Conservation (phyloP, 306 rosid genomes). For the Cicer pinnatifidum region DNA sequence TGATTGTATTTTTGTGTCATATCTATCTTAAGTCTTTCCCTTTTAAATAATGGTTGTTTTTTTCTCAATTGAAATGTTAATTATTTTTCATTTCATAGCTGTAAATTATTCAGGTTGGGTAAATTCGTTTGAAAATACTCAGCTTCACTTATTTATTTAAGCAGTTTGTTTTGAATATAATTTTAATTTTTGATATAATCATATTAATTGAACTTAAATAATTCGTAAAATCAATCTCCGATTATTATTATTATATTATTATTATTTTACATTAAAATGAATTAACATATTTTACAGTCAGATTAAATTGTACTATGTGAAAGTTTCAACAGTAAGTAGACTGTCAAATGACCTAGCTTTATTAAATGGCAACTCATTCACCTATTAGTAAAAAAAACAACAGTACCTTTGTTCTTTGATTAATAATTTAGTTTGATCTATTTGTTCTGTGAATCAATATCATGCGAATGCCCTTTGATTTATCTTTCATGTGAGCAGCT, state of each 20-base stretch:
- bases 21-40: background rate
- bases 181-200: background rate
- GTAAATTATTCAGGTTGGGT: background rate
- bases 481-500: conserved; percentile 62
- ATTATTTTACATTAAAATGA: too few relatives aligned
- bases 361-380: background rate
- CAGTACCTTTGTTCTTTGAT: conserved; percentile 12
- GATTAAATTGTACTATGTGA: background rate
- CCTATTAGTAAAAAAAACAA: conserved; percentile 7
- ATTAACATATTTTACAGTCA: background rate
- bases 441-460: conserved; percentile 36
- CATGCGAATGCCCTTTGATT: conserved; percentile 47
- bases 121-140: background rate
- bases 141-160: background rate
- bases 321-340: background rate
- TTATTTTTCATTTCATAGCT: background rate
- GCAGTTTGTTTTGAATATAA: background rate
- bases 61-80: background rate
- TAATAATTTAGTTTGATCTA: conserved; percentile 27
- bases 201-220: background rate
- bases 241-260: too few relatives aligned
- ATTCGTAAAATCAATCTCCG: background rate
- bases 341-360: background rate
- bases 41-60: background rate
- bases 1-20: background rate